Base-by-base conservation (phyloP, 331 rosid species). In the Saraca asoca region DNA sequence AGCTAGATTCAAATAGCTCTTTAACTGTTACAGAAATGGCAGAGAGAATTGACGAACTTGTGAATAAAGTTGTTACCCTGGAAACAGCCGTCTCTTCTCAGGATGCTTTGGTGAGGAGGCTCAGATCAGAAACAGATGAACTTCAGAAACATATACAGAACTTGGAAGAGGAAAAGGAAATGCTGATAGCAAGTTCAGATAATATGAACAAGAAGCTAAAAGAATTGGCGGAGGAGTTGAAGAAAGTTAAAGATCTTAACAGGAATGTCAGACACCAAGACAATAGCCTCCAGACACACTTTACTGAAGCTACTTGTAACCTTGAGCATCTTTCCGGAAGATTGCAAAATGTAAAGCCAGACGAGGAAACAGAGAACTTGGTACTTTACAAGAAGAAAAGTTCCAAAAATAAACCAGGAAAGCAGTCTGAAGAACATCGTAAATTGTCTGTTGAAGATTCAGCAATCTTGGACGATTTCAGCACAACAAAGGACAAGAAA, bases 31-130 rank as follows among this genome's bases (percentile, higher is more conserved):
- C 76, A 11, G 95, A 85, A 77, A 71, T 94, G 45, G 90, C 84
- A 2, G 97, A 94, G 73, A 80, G 72, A 72, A 88, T 90, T n/a
- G 96, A 94, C 66, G 88, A 81, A 51, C 95, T 94, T 50, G 97
- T 90, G 20, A 82, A 49, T 75, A 81, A 83, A 76, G 85, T 88
- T 51, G 90, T 85, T 67, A 63, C 58, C 5, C 63, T 94, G 62
- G 97, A 94, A 79, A 86, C 87, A n/a, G 61, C 75, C 2, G 81
- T 84, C 43, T 68, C 88, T 67, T 83, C 95, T 76, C 96, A 90
- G 70, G 75, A 77, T 59, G 82, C 76, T 66, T 78, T 86, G 35
- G 91, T 83, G 7, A 72, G 70, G 68, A 80, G 79, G 52, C 61
- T 94, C 39, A 75, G 50, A 73, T 81, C 91, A 61, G 96, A 90